Evolutionary conservation across 2,329 filamentous ascomycete species (phyloP).

Genomic region (Fusarium mundagurra): DNA sequence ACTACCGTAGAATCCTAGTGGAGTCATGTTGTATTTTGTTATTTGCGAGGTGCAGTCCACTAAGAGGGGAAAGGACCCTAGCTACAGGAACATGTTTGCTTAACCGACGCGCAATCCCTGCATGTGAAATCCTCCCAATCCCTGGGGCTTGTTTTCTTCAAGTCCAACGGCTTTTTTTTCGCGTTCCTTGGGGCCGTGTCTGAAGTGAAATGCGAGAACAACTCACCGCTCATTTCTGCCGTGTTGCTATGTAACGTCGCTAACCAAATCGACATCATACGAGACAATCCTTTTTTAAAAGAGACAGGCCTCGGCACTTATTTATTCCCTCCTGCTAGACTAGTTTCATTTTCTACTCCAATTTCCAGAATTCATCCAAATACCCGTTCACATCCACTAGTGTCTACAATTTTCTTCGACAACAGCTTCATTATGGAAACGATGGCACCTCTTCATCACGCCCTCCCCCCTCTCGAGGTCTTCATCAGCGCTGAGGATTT

Average conservation of each 20-base stretch:
- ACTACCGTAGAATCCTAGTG: not conserved
- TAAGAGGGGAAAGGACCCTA: not conserved
- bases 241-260: slow-evolving; percentile 21
- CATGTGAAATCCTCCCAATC: not conserved
- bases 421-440: slow-evolving; percentile 22
- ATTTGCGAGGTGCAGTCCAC: slow-evolving; percentile 3
- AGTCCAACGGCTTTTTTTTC: slow-evolving; percentile 27
- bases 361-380: not conserved
- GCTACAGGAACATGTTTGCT: not conserved
- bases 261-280: slow-evolving; percentile 15
- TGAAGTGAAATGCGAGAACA: slow-evolving; percentile 6
- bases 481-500: slow-evolving; percentile 4
- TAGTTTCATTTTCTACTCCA: not conserved
- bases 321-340: not conserved
- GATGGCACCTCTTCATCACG: slow-evolving; percentile 20
- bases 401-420: not conserved
- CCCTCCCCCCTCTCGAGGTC: slow-evolving; percentile 12
- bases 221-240: slow-evolving; percentile 30
- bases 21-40: slow-evolving; percentile 9
- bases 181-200: not conserved
- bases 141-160: not conserved
- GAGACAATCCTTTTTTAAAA: slow-evolving; percentile 13
- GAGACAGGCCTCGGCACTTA: slow-evolving; percentile 14
- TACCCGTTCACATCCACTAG: not conserved
- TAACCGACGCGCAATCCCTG: not conserved